These are phyloP conservation scores for Microdochium paspali DNA, from an alignment of 2,329 filamentous ascomycete species.

Conservation along the genomic window DNA sequence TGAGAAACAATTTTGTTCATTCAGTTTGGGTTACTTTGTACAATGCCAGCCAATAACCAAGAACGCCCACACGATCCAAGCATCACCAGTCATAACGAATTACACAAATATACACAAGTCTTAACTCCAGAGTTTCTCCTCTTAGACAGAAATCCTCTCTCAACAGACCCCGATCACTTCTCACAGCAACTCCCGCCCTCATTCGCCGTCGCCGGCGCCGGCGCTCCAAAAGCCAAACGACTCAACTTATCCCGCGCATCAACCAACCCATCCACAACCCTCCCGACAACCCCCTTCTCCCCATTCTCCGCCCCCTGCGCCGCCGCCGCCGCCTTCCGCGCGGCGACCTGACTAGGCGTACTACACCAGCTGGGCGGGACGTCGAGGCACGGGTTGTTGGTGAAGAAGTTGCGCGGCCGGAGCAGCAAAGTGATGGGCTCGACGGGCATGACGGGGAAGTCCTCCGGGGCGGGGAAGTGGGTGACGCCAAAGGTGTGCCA, in stretches of 20 bases:
- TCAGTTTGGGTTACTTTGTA: no score
- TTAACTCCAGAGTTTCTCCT: background rate
- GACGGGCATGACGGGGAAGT: constrained; percentile 86
- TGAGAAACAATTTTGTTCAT: background rate
- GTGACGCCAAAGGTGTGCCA: constrained; percentile 93
- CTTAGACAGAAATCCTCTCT: no score
- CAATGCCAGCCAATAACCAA: no score
- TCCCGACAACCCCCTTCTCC: background rate
- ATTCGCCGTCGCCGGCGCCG: background rate
- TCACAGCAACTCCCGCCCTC: background rate
- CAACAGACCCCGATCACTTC: no score
- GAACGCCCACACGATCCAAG: no score
- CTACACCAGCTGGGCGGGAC: constrained; percentile 67
- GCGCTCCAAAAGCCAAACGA: background rate
- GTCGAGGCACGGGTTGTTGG: constrained; percentile 69
- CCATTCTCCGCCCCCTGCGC: background rate
- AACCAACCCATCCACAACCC: background rate
- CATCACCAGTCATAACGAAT: no score
- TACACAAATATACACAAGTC: no score
- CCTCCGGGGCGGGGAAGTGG: constrained; percentile 82
- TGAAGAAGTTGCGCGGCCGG: constrained; percentile 75
- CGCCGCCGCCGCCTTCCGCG: constrained; percentile 20
- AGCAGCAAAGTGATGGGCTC: constrained; percentile 77
- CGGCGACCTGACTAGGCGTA: constrained; percentile 54
- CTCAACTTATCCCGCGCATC: background rate